Base-by-base conservation (phyloP, 345 rosid genomes). In the Eucalyptus tenuipes region DNA sequence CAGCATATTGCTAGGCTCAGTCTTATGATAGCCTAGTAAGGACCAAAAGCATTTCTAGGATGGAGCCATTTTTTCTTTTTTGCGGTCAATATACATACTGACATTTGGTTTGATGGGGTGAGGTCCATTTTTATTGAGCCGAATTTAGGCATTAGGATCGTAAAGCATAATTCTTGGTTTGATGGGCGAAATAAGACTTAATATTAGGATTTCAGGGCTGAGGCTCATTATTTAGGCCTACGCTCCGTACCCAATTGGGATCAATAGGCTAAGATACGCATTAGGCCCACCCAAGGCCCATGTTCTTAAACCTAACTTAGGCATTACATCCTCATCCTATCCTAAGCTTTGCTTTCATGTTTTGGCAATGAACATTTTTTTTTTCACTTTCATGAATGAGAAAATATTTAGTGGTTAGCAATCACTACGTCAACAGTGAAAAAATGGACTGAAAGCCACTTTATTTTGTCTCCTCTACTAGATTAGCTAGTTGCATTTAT, bases 1-100 rank as follows among this genome's bases (percentile, higher is more conserved):
- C 24, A 13, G 0, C 15, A 13, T 29, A 13, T 13, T n/a, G 3
- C 9, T 64, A 13, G 10, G 10, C 37, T 14, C 10, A n/a, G 0
- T 64, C 33, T 1, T 27, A 29, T 64, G 18, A 64, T 2, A 0
- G 18, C 71, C 18, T 64, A 64, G 5, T 29, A 64, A 64, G 37
- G 33, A 17, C 37, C 71, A 64, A 64, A 64, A 29, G 33, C 31
- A 29, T 13, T 61, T 27, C 15, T 61, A 27, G 1, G 14, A 61
- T 1, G 1, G 1, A 61, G 68, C 33, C 16, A 2, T 6, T 18
- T 52, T 52, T 49, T 27, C 16, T 50, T 17, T 50, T 27, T 27
- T 27, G 33, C 13, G 68, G 7, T 13, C 33, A 29, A 25, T 13
- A 6, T 13, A 59, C n/a, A 59, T 59, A 13, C 4, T 29, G 7